Base-by-base conservation (phyloP, 1,284 basidiomycete species). In the Testicularia cyperi region DNA sequence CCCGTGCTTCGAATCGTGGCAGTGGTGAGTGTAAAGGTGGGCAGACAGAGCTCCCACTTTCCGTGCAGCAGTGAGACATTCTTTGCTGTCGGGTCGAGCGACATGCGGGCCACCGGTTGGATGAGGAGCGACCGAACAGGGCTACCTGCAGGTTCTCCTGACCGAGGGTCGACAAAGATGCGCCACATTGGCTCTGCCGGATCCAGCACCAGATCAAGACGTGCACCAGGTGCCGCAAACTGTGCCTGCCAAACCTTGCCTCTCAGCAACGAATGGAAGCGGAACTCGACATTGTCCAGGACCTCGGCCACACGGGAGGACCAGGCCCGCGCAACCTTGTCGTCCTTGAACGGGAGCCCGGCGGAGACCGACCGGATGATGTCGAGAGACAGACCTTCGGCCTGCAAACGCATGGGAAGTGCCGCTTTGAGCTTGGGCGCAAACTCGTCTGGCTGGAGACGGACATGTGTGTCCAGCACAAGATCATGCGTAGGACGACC, bases 401-500 rank as follows among this genome's bases (percentile, higher is more conserved):
- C 26, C 23, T 41, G 35, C 79, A 30, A 94, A 36, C 86, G 86
- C 92, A 96, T 96, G 0, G 92, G 92, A 12, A 96, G 81, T 2
- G 84, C 80, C 1, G 85, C 82, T 75, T 92, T 94, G 48, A 95
- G 81, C 60, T 83, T 82, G 20, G 86, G 84, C 12, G 47, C 64
- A 71, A 95, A 95, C 6, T 82, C 79, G 16, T 82, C 81, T 0
- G 92, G 90, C 13, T 82, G 79, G 6, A 88, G 74, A 7, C 79
- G 72, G 21, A 65, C 38, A 32, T 65, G 65, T 7, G 64, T 44
- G 26, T 56, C 88, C 80, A 3, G 78, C 23, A 78, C 71, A 60
- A 85, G 85, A 57, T 86, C 86, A 76, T 96, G 92, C 61, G 90
- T 86, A 0, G 92, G 92, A 46, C 90, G 85, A 19, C 90, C 91